A percentile compares a stretch with the other conserved stretches of the same genome.
Conservation (phyloP, 768 basidiomycete genomes). For the Baorangia bicolor region DNA sequence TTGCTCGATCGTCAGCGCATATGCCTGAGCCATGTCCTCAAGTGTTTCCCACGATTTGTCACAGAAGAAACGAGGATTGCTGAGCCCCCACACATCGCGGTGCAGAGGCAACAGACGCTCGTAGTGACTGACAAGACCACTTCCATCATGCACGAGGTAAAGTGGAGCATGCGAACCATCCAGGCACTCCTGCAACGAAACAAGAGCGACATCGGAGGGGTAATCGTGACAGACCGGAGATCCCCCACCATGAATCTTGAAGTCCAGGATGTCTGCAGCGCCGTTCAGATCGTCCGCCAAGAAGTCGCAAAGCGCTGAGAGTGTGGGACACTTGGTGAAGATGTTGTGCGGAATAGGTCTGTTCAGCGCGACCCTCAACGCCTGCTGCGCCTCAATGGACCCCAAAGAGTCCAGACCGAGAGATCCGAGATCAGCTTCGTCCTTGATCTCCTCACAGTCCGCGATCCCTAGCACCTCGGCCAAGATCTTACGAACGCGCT, state of each 20-base stretch:
- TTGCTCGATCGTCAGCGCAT: constrained; percentile 42
- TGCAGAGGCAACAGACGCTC: constrained; percentile 44
- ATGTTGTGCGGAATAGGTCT: constrained; percentile 45
- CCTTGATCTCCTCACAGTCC: constrained; percentile 37
- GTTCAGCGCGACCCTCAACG: constrained; percentile 41
- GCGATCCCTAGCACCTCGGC: constrained; percentile 43
- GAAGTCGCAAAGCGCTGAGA: constrained; percentile 23
- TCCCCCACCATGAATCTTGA: background rate
- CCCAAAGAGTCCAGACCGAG: constrained; percentile 66
- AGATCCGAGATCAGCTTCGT: constrained; percentile 45
- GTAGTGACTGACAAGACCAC: constrained; percentile 56
- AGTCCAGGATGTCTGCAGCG: background rate
- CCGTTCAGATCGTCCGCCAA: constrained; percentile 1
- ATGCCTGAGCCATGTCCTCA: constrained; percentile 51
- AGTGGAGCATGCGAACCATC: constrained; percentile 39
- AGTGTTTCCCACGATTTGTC: constrained; percentile 49
- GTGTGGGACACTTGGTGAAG: constrained; percentile 41
- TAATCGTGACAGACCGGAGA: background rate
- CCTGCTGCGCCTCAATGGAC: constrained; percentile 58
- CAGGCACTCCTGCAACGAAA: constrained; percentile 38
- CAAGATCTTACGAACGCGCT: constrained; percentile 39
- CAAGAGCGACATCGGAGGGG: constrained; percentile 30
- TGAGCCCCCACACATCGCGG: constrained; percentile 60
- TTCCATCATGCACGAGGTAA: constrained; percentile 73
- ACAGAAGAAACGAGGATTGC: constrained; percentile 50